Conservation (phyloP, 208 protist species). For the Leishmania major region DNA sequence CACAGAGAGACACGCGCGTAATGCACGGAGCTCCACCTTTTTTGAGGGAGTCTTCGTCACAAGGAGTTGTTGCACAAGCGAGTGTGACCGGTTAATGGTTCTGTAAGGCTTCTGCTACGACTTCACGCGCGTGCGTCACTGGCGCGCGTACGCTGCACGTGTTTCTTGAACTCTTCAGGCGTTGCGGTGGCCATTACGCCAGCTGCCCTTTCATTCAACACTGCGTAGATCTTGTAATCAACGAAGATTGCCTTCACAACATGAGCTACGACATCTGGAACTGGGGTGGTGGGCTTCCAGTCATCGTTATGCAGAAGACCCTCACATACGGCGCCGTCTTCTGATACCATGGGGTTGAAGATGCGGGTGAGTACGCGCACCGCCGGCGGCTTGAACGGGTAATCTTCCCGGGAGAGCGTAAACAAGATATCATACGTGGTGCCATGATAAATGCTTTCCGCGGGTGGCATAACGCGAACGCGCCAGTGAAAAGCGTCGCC, state of each 20-base stretch:
- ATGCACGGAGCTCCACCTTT: not conserved
- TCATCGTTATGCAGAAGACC: slow-evolving; percentile 35
- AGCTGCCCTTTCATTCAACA: slow-evolving; percentile 52
- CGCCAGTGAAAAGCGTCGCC: slow-evolving; percentile 53
- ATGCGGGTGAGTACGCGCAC: slow-evolving; percentile 55
- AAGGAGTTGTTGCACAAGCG: not conserved
- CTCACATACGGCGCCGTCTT: slow-evolving; percentile 54
- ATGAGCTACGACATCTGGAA: slow-evolving; percentile 33
- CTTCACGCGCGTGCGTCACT: not conserved
- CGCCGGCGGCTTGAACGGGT: slow-evolving; percentile 62
- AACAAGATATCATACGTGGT: slow-evolving; percentile 49
- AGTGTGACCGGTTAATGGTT: not conserved
- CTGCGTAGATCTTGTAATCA: slow-evolving; percentile 32
- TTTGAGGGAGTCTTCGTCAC: not conserved
- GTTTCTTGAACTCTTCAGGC: slow-evolving; percentile 34
- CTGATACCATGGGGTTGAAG: slow-evolving; percentile 62
- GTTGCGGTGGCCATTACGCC: slow-evolving; percentile 7
- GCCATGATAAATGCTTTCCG: slow-evolving; percentile 51
- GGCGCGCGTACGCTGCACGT: slow-evolving; percentile 21
- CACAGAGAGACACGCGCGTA: not conserved
- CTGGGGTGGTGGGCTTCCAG: slow-evolving; percentile 51
- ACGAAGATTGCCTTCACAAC: slow-evolving; percentile 53
- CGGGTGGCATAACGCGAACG: slow-evolving; percentile 38
- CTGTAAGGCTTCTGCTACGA: not conserved
- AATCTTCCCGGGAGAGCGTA: slow-evolving; percentile 41